Base-by-base conservation (phyloP, 495 filamentous ascomycete genomes). In the Penicillium odoratum region DNA sequence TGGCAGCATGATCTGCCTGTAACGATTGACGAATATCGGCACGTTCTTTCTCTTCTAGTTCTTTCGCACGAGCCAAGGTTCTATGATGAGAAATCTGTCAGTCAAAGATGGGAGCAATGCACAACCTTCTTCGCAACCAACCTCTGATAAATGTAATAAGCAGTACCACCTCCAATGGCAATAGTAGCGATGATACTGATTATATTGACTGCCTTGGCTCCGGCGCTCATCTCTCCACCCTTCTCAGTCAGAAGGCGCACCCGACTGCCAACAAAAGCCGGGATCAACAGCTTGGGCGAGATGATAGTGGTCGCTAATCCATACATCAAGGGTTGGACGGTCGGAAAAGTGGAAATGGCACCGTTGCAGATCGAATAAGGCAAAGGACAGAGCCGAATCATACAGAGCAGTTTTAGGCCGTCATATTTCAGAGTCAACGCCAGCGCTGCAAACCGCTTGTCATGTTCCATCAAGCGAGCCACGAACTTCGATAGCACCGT, bases 281-380 rank as follows among this genome's bases (percentile, higher is more conserved):
- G 91, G n/a, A 98, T 85, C 57, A 96, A 72, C 38, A 98, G 77
- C 67, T 97, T 97, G 9, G 94, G 94, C 0, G 83, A 79, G 10
- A 86, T 81, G 13, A 89, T 71, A 1, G 89, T 86, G 7, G 94
- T 98, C 0, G 95, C 93, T 38, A 89, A 64, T 31, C 85, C 88
- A 69, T 95, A 98, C 61, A 81, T 81, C 69, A 81, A 71, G 15
- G 88, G 87, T 48, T 85, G 79, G 7, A 98, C 90, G 7, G 91
- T 96, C 3, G 90, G 92, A 61, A 98, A 92, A 2, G 93, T 97
- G 18, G 91, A 90, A 29, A 98, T 84, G 25, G 94, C 96, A 18
- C 92, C 94, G 65, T 98, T 98, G 64, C 89, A 92, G 55, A 97
- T 76, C 25, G 90, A 93, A 69, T 96, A 98, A n/a, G 94, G 94